phyloP scores from a whole-genome alignment of 1,139 yeast genomes.

The Blastobotrys illinoisensis region DNA sequence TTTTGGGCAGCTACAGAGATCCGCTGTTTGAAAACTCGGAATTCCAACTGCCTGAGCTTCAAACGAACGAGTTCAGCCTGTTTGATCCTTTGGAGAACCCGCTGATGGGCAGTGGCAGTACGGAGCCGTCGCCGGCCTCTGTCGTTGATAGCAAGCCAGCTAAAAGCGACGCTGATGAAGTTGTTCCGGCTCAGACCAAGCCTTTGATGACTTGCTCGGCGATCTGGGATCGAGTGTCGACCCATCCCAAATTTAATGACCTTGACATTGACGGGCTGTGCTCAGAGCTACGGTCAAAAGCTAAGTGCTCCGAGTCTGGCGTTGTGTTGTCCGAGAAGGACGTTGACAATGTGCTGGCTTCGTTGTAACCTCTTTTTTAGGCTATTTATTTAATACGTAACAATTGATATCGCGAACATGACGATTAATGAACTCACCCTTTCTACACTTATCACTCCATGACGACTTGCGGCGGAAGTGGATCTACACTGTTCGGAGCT shows the following conservation, averaged over 20 bases:
- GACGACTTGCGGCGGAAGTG: too few species aligned
- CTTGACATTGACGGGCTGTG: conserved; percentile 92
- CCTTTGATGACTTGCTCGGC: conserved; percentile 68
- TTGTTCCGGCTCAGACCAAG: conserved; percentile 28
- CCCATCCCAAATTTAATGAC: conserved; percentile 91
- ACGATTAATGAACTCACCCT: neutral
- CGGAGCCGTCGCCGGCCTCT: conserved; percentile 2
- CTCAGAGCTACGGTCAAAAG: conserved; percentile 78
- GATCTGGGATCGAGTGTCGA: conserved; percentile 91
- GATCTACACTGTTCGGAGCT: too few species aligned
- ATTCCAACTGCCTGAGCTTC: conserved; percentile 31
- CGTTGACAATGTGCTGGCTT: conserved; percentile 57
- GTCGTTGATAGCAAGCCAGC: conserved; percentile 2
- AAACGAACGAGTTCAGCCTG: conserved; percentile 56
- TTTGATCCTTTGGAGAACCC: conserved; percentile 53
- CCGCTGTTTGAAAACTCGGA: conserved; percentile 30
- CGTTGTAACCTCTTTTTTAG: conserved; percentile 12
- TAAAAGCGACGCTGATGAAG: conserved; percentile 31
- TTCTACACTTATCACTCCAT: too few species aligned
- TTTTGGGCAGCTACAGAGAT: conserved; percentile 26
- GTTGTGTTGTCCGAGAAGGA: conserved; percentile 79
- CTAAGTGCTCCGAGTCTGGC: conserved; percentile 92
- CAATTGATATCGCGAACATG: neutral
- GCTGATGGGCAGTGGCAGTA: conserved; percentile 7
- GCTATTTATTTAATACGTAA: conserved; percentile 28